Evolutionary conservation across 1,284 basidiomycete genomes (phyloP), one percentile per base, ranked within the genome.

Genomic region (Trichosporon sp.): DNA sequence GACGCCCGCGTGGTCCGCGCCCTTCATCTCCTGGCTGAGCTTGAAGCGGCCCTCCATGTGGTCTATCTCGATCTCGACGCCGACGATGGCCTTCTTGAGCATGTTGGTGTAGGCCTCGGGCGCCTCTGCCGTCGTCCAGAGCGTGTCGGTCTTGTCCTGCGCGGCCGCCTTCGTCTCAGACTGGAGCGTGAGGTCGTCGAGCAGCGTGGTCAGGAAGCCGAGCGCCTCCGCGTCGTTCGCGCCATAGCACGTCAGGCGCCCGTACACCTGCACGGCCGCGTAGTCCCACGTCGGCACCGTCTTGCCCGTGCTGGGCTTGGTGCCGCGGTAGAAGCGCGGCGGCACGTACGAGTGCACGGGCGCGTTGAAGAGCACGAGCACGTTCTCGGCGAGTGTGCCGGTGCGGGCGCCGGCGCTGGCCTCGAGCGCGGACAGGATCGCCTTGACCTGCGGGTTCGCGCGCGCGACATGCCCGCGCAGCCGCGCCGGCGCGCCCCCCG

Each of bases 231-330:
- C 72, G n/a, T 70, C 53, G 29, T 65, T 66, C 31, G 71, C 68
- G 58, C 78, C 66, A 62, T 78, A 75, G 11, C 81, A 71, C 23
- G 64, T 64, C 8, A 78, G 65, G 64, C 71, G 75, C 44, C 83
- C 83, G 70, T 84, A 84, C 0, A 80, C 81, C 65, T 83, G 80
- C 5, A 84, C 83, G 1, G 81, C 80, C 5, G 79, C 75, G 64
- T 83, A 84, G 73, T 83, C 74, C 82, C 82, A 84, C 2, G 83
- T 84, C 1, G 83, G 83, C 0, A 84, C 83, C 51, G 81, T 80
- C 72, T 83, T 83, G 42, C 81, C 81, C 1, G 75, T 76, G 11
- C 66, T 63, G 0, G 83, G 82, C 71, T 84, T 84, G 32, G 83
- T 81, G 25, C 69, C 66, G 34, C 69, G 72, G 71, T 84, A 84